A percentile compares a stretch with the other conserved stretches of the same genome.
Conservation (phyloP, 169 alveolate genomes). For the Eimeria necatrix region DNA sequence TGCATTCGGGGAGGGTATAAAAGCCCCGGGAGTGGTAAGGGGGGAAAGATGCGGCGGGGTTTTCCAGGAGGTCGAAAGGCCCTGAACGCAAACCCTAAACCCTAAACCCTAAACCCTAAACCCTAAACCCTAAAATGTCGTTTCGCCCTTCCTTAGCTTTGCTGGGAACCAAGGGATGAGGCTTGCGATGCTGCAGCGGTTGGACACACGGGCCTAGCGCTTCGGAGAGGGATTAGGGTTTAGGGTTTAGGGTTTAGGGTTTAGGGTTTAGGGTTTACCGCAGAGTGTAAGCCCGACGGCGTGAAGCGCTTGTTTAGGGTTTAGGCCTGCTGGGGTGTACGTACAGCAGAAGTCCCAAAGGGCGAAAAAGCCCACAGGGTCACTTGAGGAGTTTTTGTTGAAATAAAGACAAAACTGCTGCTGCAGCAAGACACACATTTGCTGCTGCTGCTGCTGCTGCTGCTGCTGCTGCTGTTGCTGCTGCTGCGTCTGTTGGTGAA, state of each 20-base stretch:
- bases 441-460: no score
- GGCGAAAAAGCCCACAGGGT: neutral
- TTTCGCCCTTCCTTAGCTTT: neutral
- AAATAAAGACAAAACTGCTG: conserved; percentile 86
- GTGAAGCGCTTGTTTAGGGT: neutral
- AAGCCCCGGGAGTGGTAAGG: conserved; percentile 83
- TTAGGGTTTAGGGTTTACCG: conserved; percentile 6
- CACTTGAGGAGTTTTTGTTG: conserved; percentile 74
- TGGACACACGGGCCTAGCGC: neutral
- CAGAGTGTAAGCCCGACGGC: no score
- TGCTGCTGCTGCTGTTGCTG: no score
- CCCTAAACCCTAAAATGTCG: neutral
- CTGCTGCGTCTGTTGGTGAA: conserved; percentile 92
- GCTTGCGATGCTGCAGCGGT: neutral
- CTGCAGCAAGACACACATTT: no score
- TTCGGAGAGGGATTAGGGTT: neutral
- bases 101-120: conserved; percentile 40
- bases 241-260: conserved; percentile 2
- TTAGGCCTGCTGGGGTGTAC: neutral
- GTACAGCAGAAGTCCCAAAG: neutral
- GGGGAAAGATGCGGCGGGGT: conserved; percentile 88
- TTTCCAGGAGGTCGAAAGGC: conserved; percentile 82
- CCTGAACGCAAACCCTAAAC: conserved; percentile 77
- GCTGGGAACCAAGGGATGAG: neutral
- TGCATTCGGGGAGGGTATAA: neutral